phyloP scores from a whole-genome alignment of 257 asterid genomes.

The Salvia rosmarinus region DNA sequence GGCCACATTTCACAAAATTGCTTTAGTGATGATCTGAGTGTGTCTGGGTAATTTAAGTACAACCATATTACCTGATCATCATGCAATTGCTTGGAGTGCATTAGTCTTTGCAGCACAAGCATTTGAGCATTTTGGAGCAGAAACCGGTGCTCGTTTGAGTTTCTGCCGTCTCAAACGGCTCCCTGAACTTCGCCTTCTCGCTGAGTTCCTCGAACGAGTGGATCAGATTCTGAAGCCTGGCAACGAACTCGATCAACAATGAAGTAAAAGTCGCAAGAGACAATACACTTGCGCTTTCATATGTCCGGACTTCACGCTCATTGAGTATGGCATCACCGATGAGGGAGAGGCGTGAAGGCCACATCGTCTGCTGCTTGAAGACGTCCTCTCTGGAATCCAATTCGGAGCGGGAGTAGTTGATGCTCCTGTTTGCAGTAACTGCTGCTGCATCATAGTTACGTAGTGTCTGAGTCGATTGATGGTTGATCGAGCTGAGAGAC shows the following conservation, averaged over 20 bases:
- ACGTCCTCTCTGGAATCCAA: constrained; percentile 71
- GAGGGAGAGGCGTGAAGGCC: constrained; percentile 93
- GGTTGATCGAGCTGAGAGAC: constrained; percentile 63
- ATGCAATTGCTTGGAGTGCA: background rate
- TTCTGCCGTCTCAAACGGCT: constrained; percentile 41
- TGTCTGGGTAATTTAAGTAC: background rate
- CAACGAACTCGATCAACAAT: constrained; percentile 86
- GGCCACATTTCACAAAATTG: constrained; percentile 16
- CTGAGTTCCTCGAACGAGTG: constrained; percentile 72
- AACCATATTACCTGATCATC: background rate
- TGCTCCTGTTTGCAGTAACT: constrained; percentile 46
- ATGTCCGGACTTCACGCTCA: constrained; percentile 79
- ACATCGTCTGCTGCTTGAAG: constrained; percentile 67
- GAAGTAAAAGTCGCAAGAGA: constrained; percentile 82
- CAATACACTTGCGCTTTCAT: constrained; percentile 76
- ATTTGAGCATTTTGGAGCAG: constrained; percentile 47
- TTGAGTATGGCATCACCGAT: constrained; percentile 68
- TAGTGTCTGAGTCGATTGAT: constrained; percentile 53
- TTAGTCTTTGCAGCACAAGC: constrained; percentile 45
- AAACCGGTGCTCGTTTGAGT: constrained; percentile 36
- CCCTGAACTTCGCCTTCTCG: constrained; percentile 82
- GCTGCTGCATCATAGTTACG: constrained; percentile 50
- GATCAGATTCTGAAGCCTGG: constrained; percentile 92
- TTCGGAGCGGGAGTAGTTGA: constrained; percentile 49
- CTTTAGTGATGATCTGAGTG: background rate